Base-by-base conservation (phyloP, 1,284 basidiomycete genomes). In the Leccinum griseonigrum region DNA sequence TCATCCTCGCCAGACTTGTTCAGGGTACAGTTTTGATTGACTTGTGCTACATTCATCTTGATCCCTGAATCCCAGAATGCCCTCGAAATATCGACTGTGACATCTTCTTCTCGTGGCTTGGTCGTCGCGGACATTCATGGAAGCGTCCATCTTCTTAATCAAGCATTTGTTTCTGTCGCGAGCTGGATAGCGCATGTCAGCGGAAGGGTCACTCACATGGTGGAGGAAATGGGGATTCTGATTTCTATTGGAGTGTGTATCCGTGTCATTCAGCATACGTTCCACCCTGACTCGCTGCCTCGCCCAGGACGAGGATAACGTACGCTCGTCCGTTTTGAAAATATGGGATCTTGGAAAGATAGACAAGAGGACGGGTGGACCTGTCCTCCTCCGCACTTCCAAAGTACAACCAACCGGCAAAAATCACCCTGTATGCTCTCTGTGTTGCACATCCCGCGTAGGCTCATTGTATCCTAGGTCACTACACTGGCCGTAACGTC, bases 51-150 rank as follows among this genome's bases (percentile, higher is more conserved):
- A 18, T 53, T 14, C 38, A 3, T 58, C 50, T 54, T 63, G 56
- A 66, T 57, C 14, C 53, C 18, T 18, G 58, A 48, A 55, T 10
- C 9, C 51, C 62, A 90, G 87, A 83, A 80, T 65, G 80, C 90
- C 0, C 78, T 83, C 57, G 91, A 94, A 77, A 87, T 94, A 57
- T 91, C 91, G 0, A 82, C 84, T 1, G 78, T 90, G 31, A 74
- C 82, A 0, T 79, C 85, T 0, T 88, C 90, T 0, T 84, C 83
- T 7, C 78, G 78, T 51, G 86, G 91, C 3, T 77, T 91, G 1
- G 76, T 94, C 11, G 81, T 92, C 6, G 92, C 92, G 11, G 92
- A 95, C 73, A 87, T 92, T 43, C 88, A 94, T 74, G 93, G 92
- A 5, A 88, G 85, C 60, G 77, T 95, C 7, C 91, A 91, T 72